A percentile compares a stretch with the other conserved stretches of the same genome.
Evolutionary conservation across 176 grass and related monocot species (phyloP).

Genomic region (Zea luxurians): DNA sequence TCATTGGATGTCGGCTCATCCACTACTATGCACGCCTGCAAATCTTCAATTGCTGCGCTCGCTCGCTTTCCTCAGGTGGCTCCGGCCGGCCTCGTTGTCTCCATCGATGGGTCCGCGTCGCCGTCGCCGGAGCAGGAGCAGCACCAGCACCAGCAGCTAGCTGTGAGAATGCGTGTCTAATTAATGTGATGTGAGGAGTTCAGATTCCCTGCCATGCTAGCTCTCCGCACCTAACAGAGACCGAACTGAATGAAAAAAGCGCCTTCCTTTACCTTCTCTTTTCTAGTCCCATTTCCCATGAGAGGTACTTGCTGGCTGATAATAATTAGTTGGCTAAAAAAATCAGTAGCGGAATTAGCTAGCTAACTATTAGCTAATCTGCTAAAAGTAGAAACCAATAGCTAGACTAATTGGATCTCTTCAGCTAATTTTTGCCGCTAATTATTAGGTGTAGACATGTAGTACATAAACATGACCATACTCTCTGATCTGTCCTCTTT

Average conservation of each 20-base stretch:
- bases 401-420: no score
- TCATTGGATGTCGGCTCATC: neutral
- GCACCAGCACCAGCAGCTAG: neutral
- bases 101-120: neutral
- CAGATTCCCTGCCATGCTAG: neutral
- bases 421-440: no score
- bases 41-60: no score
- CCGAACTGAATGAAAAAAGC: neutral
- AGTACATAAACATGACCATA: no score
- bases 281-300: constrained; percentile 35
- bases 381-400: no score
- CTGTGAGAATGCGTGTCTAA: constrained; percentile 16
- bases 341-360: neutral
- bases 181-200: neutral
- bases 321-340: neutral
- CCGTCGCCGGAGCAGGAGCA: neutral
- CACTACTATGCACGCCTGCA: neutral
- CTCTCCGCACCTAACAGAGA: neutral
- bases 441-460: no score
- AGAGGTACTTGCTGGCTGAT: neutral
- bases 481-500: no score
- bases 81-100: neutral
- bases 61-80: constrained; percentile 30
- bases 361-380: neutral
- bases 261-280: neutral